Percentiles rank a stretch among this genome's conserved stretches.
These are phyloP conservation scores for Tympanopsis confertula DNA, from an alignment of 2,329 filamentous ascomycete genomes.

Conservation along the genomic window DNA sequence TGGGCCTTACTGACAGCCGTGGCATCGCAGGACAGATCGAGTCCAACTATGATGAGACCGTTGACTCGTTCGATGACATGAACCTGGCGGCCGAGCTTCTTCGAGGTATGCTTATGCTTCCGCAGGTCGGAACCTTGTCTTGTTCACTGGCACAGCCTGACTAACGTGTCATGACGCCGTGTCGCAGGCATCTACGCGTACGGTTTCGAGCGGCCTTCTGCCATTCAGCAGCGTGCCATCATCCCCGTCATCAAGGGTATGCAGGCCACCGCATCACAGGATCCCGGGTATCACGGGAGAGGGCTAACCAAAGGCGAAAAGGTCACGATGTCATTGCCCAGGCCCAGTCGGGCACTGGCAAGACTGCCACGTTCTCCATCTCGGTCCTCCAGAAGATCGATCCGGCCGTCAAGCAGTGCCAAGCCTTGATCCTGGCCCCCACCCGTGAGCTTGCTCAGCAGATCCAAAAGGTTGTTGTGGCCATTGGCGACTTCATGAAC, in stretches of 20 bases:
- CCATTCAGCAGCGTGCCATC: conserved; percentile 99
- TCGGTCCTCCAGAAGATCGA: conserved; percentile 98
- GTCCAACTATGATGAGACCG: conserved; percentile 99
- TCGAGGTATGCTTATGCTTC: conserved; percentile 57
- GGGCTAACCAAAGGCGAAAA: conserved; percentile 19
- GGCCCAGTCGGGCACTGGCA: conserved; percentile 98
- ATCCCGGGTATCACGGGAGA: conserved; percentile 3
- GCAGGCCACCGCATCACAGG: conserved; percentile 12
- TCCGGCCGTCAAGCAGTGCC: conserved; percentile 84
- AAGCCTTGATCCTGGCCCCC: conserved; percentile 94
- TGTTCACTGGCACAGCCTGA: too few relatives aligned
- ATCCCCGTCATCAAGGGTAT: conserved; percentile 99
- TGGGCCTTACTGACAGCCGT: conserved; percentile 1
- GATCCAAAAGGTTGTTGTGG: conserved; percentile 98
- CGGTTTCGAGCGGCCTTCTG: conserved; percentile 98
- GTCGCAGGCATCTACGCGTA: conserved; percentile 86
- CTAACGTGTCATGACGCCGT: too few relatives aligned
- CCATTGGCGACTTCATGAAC: conserved; percentile 99
- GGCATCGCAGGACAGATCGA: conserved; percentile 78
- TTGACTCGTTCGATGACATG: conserved; percentile 99
- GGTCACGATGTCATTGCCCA: conserved; percentile 98
- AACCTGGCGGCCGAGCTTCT: conserved; percentile 93
- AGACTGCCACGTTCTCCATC: conserved; percentile 99
- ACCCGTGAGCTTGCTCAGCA: conserved; percentile 98
- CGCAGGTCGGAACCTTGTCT: conserved; percentile 3